phyloP scores from a whole-genome alignment of 2,329 filamentous ascomycete genomes.

The Cadophora malorum region DNA sequence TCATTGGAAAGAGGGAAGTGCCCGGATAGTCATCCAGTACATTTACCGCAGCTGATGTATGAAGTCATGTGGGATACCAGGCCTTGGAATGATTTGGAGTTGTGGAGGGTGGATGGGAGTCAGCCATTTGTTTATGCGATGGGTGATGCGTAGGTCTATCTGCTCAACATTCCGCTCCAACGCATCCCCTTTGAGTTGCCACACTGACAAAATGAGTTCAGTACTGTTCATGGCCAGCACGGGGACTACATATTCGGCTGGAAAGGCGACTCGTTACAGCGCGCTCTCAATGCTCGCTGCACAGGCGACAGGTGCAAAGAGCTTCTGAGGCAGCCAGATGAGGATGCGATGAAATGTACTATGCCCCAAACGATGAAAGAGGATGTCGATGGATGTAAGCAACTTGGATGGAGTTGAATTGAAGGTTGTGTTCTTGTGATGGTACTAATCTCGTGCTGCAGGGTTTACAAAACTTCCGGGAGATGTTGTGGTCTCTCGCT shows the following conservation, averaged over 20 bases:
- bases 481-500: conserved; percentile 1
- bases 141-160: conserved; percentile 35
- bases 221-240: conserved; percentile 48
- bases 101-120: conserved; percentile 53
- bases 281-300: conserved; percentile 64
- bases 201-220: not conserved
- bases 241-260: conserved; percentile 67
- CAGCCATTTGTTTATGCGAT: conserved; percentile 21
- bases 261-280: conserved; percentile 56
- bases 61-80: conserved; percentile 62
- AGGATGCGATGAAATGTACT: conserved; percentile 54
- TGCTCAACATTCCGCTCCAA: not conserved
- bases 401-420: not conserved
- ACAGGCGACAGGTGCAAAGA: conserved; percentile 69
- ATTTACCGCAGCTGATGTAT: conserved; percentile 63
- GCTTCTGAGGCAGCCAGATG: conserved; percentile 53
- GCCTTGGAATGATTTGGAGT: conserved; percentile 52
- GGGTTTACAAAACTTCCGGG: conserved; percentile 2
- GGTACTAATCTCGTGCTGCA: not conserved
- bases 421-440: not conserved
- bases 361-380: conserved; percentile 55
- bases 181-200: no score
- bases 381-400: conserved; percentile 55
- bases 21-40: conserved; percentile 57
- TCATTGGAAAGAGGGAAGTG: conserved; percentile 44